Evolutionary conservation across 2,329 filamentous ascomycete species (phyloP).

Genomic region (Cercospora citrullina): DNA sequence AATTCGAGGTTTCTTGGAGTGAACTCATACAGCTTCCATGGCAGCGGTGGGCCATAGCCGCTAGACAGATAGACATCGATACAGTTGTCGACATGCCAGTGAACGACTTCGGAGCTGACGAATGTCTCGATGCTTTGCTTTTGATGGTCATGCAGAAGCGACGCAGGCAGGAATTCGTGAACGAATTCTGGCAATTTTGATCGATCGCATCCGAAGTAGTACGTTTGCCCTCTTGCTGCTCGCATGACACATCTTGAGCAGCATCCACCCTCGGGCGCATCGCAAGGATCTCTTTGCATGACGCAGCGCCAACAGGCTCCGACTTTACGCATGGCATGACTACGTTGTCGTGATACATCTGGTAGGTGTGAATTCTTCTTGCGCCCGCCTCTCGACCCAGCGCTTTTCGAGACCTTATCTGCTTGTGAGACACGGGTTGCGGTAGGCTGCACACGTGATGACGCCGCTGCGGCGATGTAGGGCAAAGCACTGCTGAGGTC

Average conservation of each 20-base stretch:
- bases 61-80: constrained; percentile 48
- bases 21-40: constrained; percentile 51
- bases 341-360: constrained; percentile 42
- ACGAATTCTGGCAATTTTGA: constrained; percentile 49
- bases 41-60: constrained; percentile 46
- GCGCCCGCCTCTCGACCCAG: constrained; percentile 32
- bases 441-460: constrained; percentile 1
- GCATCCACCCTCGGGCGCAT: constrained; percentile 29
- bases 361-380: constrained; percentile 42
- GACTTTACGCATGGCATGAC: constrained; percentile 48
- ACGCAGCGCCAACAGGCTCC: constrained; percentile 52
- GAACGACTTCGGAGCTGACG: constrained; percentile 41
- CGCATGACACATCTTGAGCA: constrained; percentile 37
- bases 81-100: constrained; percentile 38
- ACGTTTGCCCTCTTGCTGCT: constrained; percentile 41
- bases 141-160: constrained; percentile 36
- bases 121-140: constrained; percentile 46
- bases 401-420: constrained; percentile 21
- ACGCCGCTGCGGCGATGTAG: constrained; percentile 10
- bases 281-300: constrained; percentile 50
- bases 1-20: constrained; percentile 44
- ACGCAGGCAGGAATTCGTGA: constrained; percentile 45
- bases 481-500: constrained; percentile 11
- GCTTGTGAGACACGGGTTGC: constrained; percentile 7
- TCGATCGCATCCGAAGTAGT: constrained; percentile 48